Evolutionary conservation across 257 asterid genomes (phyloP), one percentile per base, ranked within the genome.

Genomic region (Lithospermum erythrorhizon): DNA sequence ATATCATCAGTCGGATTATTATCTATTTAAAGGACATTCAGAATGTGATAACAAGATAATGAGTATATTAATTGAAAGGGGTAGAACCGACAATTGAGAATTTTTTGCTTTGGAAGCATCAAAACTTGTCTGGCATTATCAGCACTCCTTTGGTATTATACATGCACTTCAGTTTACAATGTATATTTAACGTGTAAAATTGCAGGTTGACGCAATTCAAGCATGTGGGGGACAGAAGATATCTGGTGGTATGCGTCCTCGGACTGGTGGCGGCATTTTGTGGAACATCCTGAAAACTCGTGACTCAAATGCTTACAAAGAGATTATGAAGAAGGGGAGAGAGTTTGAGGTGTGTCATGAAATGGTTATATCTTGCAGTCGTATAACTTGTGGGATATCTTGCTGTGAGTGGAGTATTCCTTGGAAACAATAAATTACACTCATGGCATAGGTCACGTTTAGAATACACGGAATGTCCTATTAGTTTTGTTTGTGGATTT

Each of bases 221-320:
- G 81, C 84, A 57, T 89, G 95, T 80, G 99, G 97, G 29, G 97
- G 99, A 35, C 96, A 93, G 76, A 86, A 83, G 78, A 86, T 94
- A 35, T 70, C 75, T 16, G 94, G 83, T 76, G 95, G 96, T 21
- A 69, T 66, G 66, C 95, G 95, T 24, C 76, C 52, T 35, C 87
- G 96, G 41, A 76, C 22, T 52, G 96, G 96, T 57, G 95, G 99
- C 62, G 97, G 99, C 57, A 78, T 89, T 77, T 72, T 89, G 53
- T 93, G 95, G 99, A 86, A 80, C 75, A 78, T 93, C 67, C 79
- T 89, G 75, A 93, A 86, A 82, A 72, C 48, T 61, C 97, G 95
- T 13, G 97, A 93, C 64, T 89, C 94, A 61, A 83, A 84, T 80
- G 94, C 89, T 65, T 93, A 81, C 79, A 84, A 84, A 75, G 97